Base-by-base conservation (phyloP, 2,329 filamentous ascomycete genomes). In the Pseudogymnoascus sp. region DNA sequence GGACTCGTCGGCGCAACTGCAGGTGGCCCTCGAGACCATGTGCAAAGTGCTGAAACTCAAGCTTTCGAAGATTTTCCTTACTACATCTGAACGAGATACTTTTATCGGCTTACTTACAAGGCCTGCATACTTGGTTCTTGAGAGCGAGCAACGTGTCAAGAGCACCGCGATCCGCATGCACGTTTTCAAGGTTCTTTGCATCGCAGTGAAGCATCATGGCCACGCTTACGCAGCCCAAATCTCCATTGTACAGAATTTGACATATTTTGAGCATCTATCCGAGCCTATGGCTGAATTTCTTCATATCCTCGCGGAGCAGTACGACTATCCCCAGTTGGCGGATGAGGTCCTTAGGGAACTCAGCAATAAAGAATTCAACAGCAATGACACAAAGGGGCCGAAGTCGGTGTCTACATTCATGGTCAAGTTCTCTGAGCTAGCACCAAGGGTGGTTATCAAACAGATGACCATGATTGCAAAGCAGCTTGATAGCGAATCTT, bases 241-340 rank as follows among this genome's bases (percentile, higher is more conserved):
- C 58, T 96, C 92, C 52, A 96, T 99, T 70, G 92, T 97, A 61
- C 94, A 99, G 74, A 97, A 94, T 72, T 78, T 99, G 67, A 96
- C 94, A 4, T 99, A 99, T 73, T 99, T 97, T 70, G 94, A 99
- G 76, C 94, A 99, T 74, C 78, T 99, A n/a, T 93, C 94, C 0
- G 94, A 99, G 72, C 94, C 94, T 1, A 99, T 99, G 94, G 94
- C 94, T 33, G 95, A 99, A 73, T 96, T 99, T 69, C 79, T 99
- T 4, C 91, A 97, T 69, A 99, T 97, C 70, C 80, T 99, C 27
- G 88, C 92, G 0, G 92, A 97, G 73, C 93, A 97, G 77, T 99
- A 97, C 77, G 94, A 99, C 75, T 96, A 97, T 72, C 90, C 92
- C 13, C 94, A 99, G 71, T 81, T 99, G 7, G 88, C 92, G 4